Evolutionary conservation across 129 eudicot genomes (phyloP).

Genomic region (Centrapalus pauciflorus): DNA sequence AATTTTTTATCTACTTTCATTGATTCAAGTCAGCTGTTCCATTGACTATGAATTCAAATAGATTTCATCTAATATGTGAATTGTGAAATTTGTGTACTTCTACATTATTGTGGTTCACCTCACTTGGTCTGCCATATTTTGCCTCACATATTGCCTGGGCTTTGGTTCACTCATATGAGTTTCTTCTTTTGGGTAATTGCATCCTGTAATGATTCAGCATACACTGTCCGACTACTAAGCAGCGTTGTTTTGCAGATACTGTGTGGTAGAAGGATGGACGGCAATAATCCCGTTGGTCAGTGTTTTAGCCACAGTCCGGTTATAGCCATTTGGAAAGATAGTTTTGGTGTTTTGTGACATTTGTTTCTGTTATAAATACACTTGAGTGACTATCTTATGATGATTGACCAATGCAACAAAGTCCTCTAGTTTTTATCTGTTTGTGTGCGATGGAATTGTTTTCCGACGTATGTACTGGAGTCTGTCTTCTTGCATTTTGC

Average conservation of each 20-base stretch:
- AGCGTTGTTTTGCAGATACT: slow-evolving; percentile 13
- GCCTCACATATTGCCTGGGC: not conserved
- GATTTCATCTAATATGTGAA: slow-evolving; percentile 1
- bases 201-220: not conserved
- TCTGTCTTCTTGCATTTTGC: no score
- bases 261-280: slow-evolving; percentile 11
- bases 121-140: not conserved
- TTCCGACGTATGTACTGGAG: no score
- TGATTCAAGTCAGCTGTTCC: not conserved
- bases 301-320: slow-evolving; percentile 9
- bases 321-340: slow-evolving; percentile 17
- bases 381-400: not conserved
- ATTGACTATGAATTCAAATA: not conserved
- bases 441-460: no score
- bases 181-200: not conserved
- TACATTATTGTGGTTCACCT: not conserved
- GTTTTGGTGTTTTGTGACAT: slow-evolving; percentile 14
- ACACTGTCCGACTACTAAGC: not conserved
- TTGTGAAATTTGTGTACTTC: not conserved
- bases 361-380: slow-evolving; percentile 2
- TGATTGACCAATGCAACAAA: slow-evolving; percentile 7
- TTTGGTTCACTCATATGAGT: not conserved
- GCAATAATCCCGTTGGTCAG: slow-evolving; percentile 22
- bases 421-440: not conserved
- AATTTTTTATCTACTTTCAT: not conserved